A percentile compares a stretch with the other conserved stretches of the same genome.
phyloP scores from a whole-genome alignment of 1,284 basidiomycete genomes.

The Cryptococcus maquisensis region DNA sequence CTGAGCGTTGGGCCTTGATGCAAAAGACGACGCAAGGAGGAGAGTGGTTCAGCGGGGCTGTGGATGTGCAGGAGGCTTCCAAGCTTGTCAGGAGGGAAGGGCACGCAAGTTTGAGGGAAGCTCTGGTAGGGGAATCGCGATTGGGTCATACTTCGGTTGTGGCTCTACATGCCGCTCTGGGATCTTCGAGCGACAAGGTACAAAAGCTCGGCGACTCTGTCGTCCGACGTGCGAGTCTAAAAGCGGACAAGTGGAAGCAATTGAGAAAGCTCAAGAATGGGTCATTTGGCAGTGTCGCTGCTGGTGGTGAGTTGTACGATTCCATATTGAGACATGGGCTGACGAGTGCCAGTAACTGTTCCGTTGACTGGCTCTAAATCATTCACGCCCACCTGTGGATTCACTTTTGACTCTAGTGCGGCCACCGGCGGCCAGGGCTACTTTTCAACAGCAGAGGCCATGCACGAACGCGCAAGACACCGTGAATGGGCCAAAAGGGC shows the following conservation, averaged over 20 bases:
- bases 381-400: conserved; percentile 38
- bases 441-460: conserved; percentile 30
- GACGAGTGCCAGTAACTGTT: conserved; percentile 13
- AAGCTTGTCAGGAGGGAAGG: conserved; percentile 1
- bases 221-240: conserved; percentile 35
- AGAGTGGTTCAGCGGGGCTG: conserved; percentile 42
- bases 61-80: conserved; percentile 29
- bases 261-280: conserved; percentile 5
- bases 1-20: conserved; percentile 40
- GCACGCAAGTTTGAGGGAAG: conserved; percentile 9
- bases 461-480: conserved; percentile 36
- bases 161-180: no score
- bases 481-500: conserved; percentile 14
- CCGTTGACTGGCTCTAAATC: conserved; percentile 2
- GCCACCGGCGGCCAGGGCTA: conserved; percentile 30
- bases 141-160: conserved; percentile 28
- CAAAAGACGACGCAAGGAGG: conserved; percentile 32
- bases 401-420: conserved; percentile 33
- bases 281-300: conserved; percentile 26
- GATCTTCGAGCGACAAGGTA: no score
- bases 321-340: neutral
- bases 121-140: conserved; percentile 22
- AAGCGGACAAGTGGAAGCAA: conserved; percentile 40
- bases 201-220: conserved; percentile 24
- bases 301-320: conserved; percentile 22